Percentiles rank a stretch among this genome's conserved stretches.
Conservation (phyloP, 768 basidiomycete species). For the Coprinopsis cinerea region DNA sequence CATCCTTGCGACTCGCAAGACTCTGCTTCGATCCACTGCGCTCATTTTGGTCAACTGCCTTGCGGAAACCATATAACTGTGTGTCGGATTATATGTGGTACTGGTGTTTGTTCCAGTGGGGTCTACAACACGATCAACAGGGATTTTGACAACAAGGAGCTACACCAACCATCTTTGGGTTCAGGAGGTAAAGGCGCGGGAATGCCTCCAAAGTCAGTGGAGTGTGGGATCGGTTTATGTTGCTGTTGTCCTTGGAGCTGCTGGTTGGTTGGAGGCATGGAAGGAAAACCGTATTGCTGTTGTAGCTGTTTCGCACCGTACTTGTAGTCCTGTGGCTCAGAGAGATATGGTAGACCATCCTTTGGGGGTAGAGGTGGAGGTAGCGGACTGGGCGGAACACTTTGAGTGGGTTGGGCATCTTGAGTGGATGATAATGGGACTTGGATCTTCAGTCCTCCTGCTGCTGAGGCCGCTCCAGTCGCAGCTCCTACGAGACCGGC, state of each 20-base stretch:
- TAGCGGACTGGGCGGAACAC: constrained; percentile 28
- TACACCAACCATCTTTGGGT: constrained; percentile 1
- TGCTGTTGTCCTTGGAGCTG: too few relatives aligned
- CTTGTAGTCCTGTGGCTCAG: neutral
- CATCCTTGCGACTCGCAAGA: constrained; percentile 59
- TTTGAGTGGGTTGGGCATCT: too few relatives aligned
- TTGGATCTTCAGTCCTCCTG: too few relatives aligned
- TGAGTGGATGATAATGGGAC: too few relatives aligned
- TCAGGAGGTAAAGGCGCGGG: constrained; percentile 2
- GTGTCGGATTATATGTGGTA: constrained; percentile 7
- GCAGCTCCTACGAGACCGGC: neutral
- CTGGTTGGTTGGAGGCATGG: neutral
- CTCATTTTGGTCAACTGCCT: constrained; percentile 43
- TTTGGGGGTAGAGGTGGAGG: constrained; percentile 48
- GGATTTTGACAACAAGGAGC: too few relatives aligned
- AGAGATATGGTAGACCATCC: constrained; percentile 27
- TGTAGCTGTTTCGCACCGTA: neutral
- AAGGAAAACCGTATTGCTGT: neutral
- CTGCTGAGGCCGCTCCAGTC: neutral
- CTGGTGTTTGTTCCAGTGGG: constrained; percentile 11
- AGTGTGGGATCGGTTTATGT: neutral
- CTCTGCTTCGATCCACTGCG: constrained; percentile 61
- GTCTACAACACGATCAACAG: too few relatives aligned
- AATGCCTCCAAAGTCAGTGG: neutral
- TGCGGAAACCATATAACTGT: constrained; percentile 23